Percentiles rank a stretch among this genome's conserved stretches.
phyloP scores from a whole-genome alignment of 2,329 filamentous ascomycete species.

The Chaetothyriales sp. region DNA sequence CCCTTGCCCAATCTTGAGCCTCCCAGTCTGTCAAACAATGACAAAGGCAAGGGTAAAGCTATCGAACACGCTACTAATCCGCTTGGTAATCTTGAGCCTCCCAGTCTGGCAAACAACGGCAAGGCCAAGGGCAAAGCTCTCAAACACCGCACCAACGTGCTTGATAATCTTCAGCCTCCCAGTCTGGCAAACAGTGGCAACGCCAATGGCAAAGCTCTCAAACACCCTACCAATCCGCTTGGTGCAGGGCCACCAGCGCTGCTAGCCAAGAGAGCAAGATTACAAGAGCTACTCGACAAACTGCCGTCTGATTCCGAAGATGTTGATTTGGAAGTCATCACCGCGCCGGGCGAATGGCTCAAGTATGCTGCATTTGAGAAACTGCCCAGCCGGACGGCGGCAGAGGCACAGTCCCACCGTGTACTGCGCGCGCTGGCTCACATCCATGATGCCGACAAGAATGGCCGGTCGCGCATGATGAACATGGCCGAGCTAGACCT shows the following conservation, averaged over 20 bases:
- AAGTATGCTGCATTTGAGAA: conserved; percentile 55
- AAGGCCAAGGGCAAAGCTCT: conserved; percentile 50
- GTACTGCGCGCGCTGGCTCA: conserved; percentile 63
- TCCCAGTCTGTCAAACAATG: conserved; percentile 11
- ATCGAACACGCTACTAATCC: no score
- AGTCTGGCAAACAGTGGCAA: conserved; percentile 31
- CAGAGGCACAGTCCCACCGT: conserved; percentile 51
- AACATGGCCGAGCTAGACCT: conserved; percentile 56
- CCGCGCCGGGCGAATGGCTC: conserved; percentile 26
- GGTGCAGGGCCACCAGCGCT: neutral
- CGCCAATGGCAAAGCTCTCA: conserved; percentile 45
- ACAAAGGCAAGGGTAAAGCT: conserved; percentile 55
- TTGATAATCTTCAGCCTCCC: neutral
- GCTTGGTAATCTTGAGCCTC: no score
- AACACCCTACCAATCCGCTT: neutral
- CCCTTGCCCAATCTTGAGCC: neutral
- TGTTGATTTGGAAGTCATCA: conserved; percentile 50
- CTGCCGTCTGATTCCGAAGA: conserved; percentile 29
- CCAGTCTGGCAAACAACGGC: conserved; percentile 21
- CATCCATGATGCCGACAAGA: conserved; percentile 44
- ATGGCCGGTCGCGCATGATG: conserved; percentile 49
- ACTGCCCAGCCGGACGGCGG: conserved; percentile 47
- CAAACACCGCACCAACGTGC: neutral
- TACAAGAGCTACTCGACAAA: neutral
- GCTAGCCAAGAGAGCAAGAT: neutral